These are phyloP conservation scores for Thymus quinquecostatus DNA, from an alignment of 257 asterid species.

Conservation along the genomic window DNA sequence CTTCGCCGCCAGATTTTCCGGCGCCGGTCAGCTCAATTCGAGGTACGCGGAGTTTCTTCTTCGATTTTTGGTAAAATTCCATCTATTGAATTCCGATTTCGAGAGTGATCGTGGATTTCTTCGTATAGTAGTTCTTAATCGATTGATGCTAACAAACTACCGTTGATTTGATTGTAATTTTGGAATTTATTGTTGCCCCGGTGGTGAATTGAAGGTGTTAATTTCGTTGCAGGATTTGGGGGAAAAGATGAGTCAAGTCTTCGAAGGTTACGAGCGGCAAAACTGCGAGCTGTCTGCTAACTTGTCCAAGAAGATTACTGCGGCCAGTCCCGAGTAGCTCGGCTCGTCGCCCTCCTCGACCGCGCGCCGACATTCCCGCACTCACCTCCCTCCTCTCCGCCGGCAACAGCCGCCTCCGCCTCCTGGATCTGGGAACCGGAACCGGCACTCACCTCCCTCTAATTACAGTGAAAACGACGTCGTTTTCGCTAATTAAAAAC, in stretches of 20 bases:
- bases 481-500: too few species aligned
- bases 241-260: slow-evolving; percentile 70
- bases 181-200: slow-evolving; percentile 15
- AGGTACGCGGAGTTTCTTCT: slow-evolving; percentile 4
- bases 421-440: too few species aligned
- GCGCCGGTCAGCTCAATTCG: slow-evolving; percentile 19
- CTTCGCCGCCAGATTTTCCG: slow-evolving; percentile 4
- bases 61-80: neutral
- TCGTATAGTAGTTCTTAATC: neutral
- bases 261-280: slow-evolving; percentile 82
- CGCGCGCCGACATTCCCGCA: too few species aligned
- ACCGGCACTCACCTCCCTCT: too few species aligned
- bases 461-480: too few species aligned
- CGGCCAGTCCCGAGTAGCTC: too few species aligned
- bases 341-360: too few species aligned
- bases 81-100: neutral
- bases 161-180: neutral
- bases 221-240: slow-evolving; percentile 14
- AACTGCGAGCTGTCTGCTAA: slow-evolving; percentile 83
- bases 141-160: neutral
- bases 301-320: slow-evolving; percentile 57
- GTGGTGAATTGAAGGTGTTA: slow-evolving; percentile 31
- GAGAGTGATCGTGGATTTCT: neutral
- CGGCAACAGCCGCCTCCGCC: too few species aligned
- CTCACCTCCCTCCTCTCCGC: too few species aligned